These are phyloP conservation scores for Globisporangium parvum DNA, from an alignment of 352 stramenopile species.

Conservation along the genomic window DNA sequence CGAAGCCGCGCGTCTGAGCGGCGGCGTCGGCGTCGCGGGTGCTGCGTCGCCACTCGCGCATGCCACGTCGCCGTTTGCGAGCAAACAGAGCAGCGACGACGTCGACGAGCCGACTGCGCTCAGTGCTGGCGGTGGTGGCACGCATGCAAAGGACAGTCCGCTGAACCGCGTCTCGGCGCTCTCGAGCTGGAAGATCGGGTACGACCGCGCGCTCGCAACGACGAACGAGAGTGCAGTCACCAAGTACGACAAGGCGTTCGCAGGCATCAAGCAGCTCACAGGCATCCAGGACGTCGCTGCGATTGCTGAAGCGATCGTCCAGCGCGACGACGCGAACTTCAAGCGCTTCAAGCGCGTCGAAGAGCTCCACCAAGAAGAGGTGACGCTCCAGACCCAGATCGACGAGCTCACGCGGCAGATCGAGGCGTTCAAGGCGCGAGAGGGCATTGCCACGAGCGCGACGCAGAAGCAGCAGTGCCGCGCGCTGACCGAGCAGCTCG, in stretches of 20 bases:
- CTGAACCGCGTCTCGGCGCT: conserved; percentile 47
- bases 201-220: conserved; percentile 48
- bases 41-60: not conserved
- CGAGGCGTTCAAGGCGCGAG: conserved; percentile 59
- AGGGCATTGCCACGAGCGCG: conserved; percentile 54
- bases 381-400: conserved; percentile 37
- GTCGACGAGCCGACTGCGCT: conserved; percentile 1
- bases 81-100: not conserved
- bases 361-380: conserved; percentile 55
- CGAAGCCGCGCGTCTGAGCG: conserved; percentile 15
- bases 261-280: conserved; percentile 47
- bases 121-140: not conserved
- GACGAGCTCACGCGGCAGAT: conserved; percentile 40
- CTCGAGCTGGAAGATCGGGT: conserved; percentile 72
- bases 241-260: conserved; percentile 66
- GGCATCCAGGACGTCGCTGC: conserved; percentile 43
- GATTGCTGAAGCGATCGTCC: conserved; percentile 43
- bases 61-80: not conserved
- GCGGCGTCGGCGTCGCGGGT: not conserved
- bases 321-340: conserved; percentile 72
- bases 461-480: conserved; percentile 52
- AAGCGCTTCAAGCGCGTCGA: conserved; percentile 77
- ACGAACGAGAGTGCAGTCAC: conserved; percentile 35
- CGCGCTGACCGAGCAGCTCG: conserved; percentile 30
- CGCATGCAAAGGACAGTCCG: conserved; percentile 22